Conservation (phyloP, 2,329 filamentous ascomycete genomes). For the Teratosphaeriaceae sp. region DNA sequence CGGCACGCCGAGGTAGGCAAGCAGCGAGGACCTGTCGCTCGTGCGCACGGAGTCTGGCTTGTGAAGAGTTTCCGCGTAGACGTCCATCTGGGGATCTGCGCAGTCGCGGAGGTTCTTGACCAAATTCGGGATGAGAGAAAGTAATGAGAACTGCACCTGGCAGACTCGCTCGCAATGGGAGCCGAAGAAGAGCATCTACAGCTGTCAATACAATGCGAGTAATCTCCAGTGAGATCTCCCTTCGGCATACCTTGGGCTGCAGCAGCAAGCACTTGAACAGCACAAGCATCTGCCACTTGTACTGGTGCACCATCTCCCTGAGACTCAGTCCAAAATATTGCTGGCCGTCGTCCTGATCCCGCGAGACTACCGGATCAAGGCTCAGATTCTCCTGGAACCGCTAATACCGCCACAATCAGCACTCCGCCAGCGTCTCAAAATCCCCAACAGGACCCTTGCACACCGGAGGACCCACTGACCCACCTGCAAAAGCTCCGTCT, state of each 20-base stretch:
- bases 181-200: slow-evolving; percentile 96
- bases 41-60: slow-evolving; percentile 81
- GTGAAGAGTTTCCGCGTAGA: slow-evolving; percentile 65
- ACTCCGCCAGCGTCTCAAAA: background rate
- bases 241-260: slow-evolving; percentile 71
- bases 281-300: slow-evolving; percentile 89
- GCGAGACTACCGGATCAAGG: slow-evolving; percentile 43
- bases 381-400: slow-evolving; percentile 85
- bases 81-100: slow-evolving; percentile 86
- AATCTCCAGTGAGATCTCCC: background rate
- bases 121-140: slow-evolving; percentile 90
- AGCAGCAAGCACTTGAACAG: slow-evolving; percentile 89
- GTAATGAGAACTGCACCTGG: slow-evolving; percentile 96
- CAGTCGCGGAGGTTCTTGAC: slow-evolving; percentile 90
- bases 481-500: slow-evolving; percentile 75
- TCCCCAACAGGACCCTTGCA: too few relatives aligned
- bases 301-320: slow-evolving; percentile 85
- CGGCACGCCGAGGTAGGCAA: slow-evolving; percentile 91
- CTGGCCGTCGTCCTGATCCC: slow-evolving; percentile 62
- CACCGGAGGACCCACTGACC: slow-evolving; percentile 14
- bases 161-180: slow-evolving; percentile 92
- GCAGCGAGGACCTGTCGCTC: slow-evolving; percentile 81
- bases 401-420: slow-evolving; percentile 31
- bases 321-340: slow-evolving; percentile 66
- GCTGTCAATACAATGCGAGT: background rate